Evolutionary conservation across 768 basidiomycete genomes (phyloP).

Genomic region (Boletus rufocinnamomeus): DNA sequence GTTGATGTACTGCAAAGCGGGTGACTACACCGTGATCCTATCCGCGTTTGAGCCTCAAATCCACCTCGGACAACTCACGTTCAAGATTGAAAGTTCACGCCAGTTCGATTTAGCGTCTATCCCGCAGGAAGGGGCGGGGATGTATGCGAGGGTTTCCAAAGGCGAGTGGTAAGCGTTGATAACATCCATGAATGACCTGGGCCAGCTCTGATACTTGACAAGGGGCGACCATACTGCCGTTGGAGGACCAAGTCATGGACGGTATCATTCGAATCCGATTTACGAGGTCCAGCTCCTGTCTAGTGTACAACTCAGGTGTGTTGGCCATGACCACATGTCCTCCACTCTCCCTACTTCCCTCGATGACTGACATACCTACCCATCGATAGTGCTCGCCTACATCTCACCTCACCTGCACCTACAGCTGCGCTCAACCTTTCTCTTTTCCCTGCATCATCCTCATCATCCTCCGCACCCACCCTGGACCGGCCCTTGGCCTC

Average conservation of each 20-base stretch:
- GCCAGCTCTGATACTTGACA: slow-evolving; percentile 2
- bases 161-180: slow-evolving; percentile 68
- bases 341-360: slow-evolving; percentile 30
- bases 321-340: slow-evolving; percentile 1
- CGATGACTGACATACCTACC: background rate
- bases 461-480: slow-evolving; percentile 6
- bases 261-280: slow-evolving; percentile 68
- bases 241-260: slow-evolving; percentile 66
- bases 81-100: slow-evolving; percentile 62
- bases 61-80: slow-evolving; percentile 62
- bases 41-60: slow-evolving; percentile 78
- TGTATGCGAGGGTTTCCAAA: slow-evolving; percentile 71
- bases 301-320: slow-evolving; percentile 59
- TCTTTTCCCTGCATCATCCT: slow-evolving; percentile 43
- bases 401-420: slow-evolving; percentile 48
- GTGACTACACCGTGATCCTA: slow-evolving; percentile 80
- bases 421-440: slow-evolving; percentile 60
- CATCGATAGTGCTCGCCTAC: slow-evolving; percentile 63
- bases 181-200: background rate
- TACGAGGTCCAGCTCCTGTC: slow-evolving; percentile 61
- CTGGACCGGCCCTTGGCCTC: slow-evolving; percentile 54
- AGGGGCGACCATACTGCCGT: slow-evolving; percentile 63
- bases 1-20: slow-evolving; percentile 37
- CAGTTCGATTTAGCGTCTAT: slow-evolving; percentile 66
- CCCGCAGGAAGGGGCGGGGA: slow-evolving; percentile 87